These are phyloP conservation scores for Penicillium sclerotigenum DNA, from an alignment of 2,329 filamentous ascomycete genomes.

Conservation along the genomic window DNA sequence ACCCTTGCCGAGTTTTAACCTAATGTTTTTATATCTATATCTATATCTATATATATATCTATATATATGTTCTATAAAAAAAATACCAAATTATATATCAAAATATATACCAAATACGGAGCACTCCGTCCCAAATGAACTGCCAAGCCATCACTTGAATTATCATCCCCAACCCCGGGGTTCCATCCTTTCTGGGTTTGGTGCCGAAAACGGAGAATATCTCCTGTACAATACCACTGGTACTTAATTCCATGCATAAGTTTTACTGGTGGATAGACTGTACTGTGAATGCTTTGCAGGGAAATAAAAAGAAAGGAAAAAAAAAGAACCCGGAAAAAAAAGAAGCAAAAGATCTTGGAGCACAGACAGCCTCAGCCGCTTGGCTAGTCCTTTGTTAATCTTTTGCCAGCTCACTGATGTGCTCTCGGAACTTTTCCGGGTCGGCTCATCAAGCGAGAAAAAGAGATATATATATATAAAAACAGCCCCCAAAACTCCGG, in stretches of 20 bases:
- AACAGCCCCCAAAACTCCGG: neutral
- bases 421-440: neutral
- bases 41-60: neutral
- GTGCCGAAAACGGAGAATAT: constrained; percentile 7
- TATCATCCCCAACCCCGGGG: neutral
- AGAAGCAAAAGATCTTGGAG: neutral
- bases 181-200: neutral
- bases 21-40: neutral
- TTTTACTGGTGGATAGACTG: neutral
- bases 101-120: too few relatives aligned
- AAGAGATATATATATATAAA: neutral
- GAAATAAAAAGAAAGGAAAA: neutral
- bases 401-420: neutral
- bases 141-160: neutral
- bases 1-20: constrained; percentile 13
- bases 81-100: too few relatives aligned
- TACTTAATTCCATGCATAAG: neutral
- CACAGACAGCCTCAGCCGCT: constrained; percentile 5
- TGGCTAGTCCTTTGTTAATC: constrained; percentile 9
- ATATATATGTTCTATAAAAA: too few relatives aligned
- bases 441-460: constrained; percentile 3
- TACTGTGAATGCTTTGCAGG: constrained; percentile 1
- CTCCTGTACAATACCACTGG: constrained; percentile 1
- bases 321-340: neutral
- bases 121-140: neutral